phyloP scores from a whole-genome alignment of 2,329 filamentous ascomycete species.

The Fusarium austroafricanum region DNA sequence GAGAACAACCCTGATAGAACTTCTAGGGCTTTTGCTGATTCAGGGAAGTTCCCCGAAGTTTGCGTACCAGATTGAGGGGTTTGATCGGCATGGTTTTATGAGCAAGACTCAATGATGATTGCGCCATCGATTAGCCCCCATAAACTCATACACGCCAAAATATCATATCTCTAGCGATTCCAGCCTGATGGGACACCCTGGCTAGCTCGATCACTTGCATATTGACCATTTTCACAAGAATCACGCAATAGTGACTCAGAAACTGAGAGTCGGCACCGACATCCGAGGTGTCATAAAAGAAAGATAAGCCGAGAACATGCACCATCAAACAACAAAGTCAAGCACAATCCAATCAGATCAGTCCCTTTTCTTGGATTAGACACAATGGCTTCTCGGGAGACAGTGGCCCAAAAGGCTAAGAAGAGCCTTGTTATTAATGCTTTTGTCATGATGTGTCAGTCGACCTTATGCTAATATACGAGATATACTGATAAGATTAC shows the following conservation, averaged over 20 bases:
- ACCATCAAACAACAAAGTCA: neutral
- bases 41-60: neutral
- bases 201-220: constrained; percentile 2
- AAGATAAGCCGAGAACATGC: constrained; percentile 1
- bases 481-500: constrained; percentile 14
- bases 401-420: constrained; percentile 40
- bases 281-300: constrained; percentile 23
- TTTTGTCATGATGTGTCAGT: constrained; percentile 56
- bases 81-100: constrained; percentile 20
- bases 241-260: constrained; percentile 35
- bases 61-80: neutral
- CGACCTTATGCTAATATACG: neutral
- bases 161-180: constrained; percentile 7
- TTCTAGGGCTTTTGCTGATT: neutral
- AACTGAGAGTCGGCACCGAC: constrained; percentile 1
- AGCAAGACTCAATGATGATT: constrained; percentile 34
- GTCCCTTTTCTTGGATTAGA: neutral
- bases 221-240: constrained; percentile 32
- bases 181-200: neutral
- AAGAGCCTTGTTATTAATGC: constrained; percentile 56
- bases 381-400: constrained; percentile 32
- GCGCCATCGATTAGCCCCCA: constrained; percentile 32
- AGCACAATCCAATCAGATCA: constrained; percentile 8
- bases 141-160: neutral
- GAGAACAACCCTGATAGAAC: neutral